These are phyloP conservation scores for Picea engelmannii DNA, from an alignment of 83 land plant species.

Conservation along the genomic window DNA sequence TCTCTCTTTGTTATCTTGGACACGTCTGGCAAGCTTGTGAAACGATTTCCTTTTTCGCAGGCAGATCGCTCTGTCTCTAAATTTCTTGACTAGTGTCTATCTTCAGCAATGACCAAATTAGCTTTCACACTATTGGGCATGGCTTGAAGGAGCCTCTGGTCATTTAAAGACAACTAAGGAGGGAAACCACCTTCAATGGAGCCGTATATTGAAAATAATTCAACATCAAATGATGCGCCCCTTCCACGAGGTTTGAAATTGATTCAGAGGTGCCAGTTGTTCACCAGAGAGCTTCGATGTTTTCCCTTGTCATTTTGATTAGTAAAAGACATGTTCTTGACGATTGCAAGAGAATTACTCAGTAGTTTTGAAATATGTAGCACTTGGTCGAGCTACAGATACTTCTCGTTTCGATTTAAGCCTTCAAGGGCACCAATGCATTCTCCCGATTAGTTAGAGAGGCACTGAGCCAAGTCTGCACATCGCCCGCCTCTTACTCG, in stretches of 20 bases:
- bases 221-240: too few relatives aligned
- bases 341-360: conserved; percentile 5
- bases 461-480: too few relatives aligned
- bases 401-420: neutral
- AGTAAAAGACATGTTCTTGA: neutral
- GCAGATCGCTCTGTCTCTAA: too few relatives aligned
- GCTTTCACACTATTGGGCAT: conserved; percentile 11
- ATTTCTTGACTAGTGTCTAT: conserved; percentile 19
- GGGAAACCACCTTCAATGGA: conserved; percentile 16
- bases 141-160: conserved; percentile 24
- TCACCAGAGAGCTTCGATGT: neutral
- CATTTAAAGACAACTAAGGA: conserved; percentile 16
- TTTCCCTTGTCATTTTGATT: too few relatives aligned
- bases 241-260: neutral
- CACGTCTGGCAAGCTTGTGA: too few relatives aligned
- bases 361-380: neutral
- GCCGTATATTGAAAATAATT: too few relatives aligned
- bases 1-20: too few relatives aligned
- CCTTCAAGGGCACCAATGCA: neutral
- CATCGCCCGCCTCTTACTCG: neutral
- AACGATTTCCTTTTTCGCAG: too few relatives aligned
- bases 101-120: conserved; percentile 48
- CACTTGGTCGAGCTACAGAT: neutral
- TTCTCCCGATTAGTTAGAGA: neutral
- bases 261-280: conserved; percentile 3